phyloP scores from a whole-genome alignment of 2,329 filamentous ascomycete genomes.

The Scedosporium apiospermum region DNA sequence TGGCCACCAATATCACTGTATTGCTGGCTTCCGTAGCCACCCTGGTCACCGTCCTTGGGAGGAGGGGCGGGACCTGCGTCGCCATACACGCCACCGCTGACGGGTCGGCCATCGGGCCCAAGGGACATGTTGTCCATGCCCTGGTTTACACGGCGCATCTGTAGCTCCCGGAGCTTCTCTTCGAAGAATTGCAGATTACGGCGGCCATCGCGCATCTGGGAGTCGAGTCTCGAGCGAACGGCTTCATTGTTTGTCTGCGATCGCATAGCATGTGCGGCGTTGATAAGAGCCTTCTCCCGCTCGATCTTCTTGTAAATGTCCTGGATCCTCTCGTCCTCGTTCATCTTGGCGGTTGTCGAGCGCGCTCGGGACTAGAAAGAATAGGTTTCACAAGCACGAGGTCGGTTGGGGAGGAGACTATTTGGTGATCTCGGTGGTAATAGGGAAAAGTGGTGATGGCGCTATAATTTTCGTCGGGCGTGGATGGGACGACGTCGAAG shows the following conservation, averaged over 20 bases:
- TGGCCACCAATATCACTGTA: slow-evolving; percentile 54
- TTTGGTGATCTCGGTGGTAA: background rate
- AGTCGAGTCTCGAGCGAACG: slow-evolving; percentile 83
- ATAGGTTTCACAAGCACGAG: background rate
- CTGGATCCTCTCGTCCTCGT: slow-evolving; percentile 56
- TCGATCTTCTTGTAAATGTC: slow-evolving; percentile 96
- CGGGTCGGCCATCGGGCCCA: slow-evolving; percentile 35
- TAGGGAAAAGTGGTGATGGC: background rate
- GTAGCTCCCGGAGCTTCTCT: slow-evolving; percentile 79
- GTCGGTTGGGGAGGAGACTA: background rate
- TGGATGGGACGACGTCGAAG: background rate
- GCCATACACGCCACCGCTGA: slow-evolving; percentile 34
- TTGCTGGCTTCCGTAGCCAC: slow-evolving; percentile 49
- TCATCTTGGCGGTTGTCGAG: slow-evolving; percentile 39
- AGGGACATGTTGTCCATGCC: slow-evolving; percentile 60
- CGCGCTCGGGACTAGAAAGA: background rate
- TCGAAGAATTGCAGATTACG: slow-evolving; percentile 95
- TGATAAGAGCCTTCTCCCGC: slow-evolving; percentile 90
- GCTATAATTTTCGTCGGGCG: background rate
- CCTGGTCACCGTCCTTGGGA: slow-evolving; percentile 61
- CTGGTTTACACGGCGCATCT: slow-evolving; percentile 66
- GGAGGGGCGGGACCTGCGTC: slow-evolving; percentile 49
- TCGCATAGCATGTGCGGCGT: slow-evolving; percentile 88
- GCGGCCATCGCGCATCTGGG: slow-evolving; percentile 86
- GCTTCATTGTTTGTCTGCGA: slow-evolving; percentile 89